Evolutionary conservation across 805 yeast genomes (phyloP).

Genomic region (Metschnikowia lachancei): DNA sequence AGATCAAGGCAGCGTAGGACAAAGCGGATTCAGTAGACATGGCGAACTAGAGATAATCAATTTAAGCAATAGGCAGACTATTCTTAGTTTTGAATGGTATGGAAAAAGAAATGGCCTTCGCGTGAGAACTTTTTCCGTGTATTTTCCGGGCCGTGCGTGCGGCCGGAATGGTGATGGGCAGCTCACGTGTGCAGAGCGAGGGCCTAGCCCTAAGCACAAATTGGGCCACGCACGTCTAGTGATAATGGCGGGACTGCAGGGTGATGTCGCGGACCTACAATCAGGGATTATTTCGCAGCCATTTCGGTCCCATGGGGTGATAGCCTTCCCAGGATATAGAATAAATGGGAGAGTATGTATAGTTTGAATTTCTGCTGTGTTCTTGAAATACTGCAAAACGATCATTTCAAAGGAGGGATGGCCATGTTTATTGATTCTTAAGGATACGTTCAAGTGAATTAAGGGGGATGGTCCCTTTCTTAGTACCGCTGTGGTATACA

Average conservation of each 20-base stretch:
- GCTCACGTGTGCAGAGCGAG: slow-evolving; percentile 17
- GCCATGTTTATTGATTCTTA: too few species aligned
- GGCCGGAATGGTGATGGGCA: neutral
- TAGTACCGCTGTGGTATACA: too few species aligned
- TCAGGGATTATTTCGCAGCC: neutral
- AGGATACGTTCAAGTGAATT: too few species aligned
- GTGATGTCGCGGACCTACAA: neutral
- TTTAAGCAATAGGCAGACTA: slow-evolving; percentile 51
- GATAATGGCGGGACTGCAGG: neutral
- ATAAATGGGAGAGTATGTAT: too few species aligned
- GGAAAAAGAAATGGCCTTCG: slow-evolving; percentile 4
- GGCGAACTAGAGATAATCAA: slow-evolving; percentile 48
- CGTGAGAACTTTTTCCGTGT: slow-evolving; percentile 14
- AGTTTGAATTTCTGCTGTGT: too few species aligned
- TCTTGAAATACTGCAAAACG: too few species aligned
- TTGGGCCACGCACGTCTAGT: neutral
- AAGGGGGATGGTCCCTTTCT: too few species aligned
- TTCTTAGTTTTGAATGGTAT: slow-evolving; percentile 37
- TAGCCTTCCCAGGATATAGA: too few species aligned
- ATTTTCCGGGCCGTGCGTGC: neutral
- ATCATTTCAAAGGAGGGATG: too few species aligned
- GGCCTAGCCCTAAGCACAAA: slow-evolving; percentile 12
- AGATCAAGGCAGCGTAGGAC: slow-evolving; percentile 51
- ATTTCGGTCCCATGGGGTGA: neutral
- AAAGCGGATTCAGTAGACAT: slow-evolving; percentile 50